phyloP scores from a whole-genome alignment of 2,329 filamentous ascomycete species.

The Pestalotiopsis sp. region DNA sequence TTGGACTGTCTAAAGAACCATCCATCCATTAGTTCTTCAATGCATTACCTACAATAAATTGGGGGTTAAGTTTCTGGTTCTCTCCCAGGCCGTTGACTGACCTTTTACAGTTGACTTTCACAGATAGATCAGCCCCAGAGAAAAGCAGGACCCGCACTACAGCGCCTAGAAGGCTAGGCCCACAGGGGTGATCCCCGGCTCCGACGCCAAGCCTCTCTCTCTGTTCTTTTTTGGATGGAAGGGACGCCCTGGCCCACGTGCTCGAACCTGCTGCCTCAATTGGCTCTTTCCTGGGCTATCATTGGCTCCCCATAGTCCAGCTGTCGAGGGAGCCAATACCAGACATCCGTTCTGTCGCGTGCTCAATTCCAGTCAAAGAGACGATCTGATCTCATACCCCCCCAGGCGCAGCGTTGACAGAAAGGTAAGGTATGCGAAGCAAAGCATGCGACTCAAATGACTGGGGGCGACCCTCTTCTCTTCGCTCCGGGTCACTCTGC shows the following conservation, averaged over 20 bases:
- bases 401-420: background rate
- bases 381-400: background rate
- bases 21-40: background rate
- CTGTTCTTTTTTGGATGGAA: background rate
- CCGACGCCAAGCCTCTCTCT: background rate
- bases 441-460: too few relatives aligned
- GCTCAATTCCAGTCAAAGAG: slow-evolving; percentile 10
- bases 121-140: background rate
- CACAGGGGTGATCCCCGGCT: background rate
- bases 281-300: background rate
- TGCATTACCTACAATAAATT: background rate
- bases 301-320: slow-evolving; percentile 1
- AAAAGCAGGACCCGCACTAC: background rate
- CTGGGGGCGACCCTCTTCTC: too few relatives aligned
- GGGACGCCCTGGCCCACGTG: background rate
- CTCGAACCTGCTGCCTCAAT: slow-evolving; percentile 10
- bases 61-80: background rate
- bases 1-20: too few relatives aligned
- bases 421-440: background rate
- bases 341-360: slow-evolving; percentile 12
- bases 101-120: background rate
- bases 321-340: slow-evolving; percentile 6
- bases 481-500: background rate
- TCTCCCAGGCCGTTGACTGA: background rate
- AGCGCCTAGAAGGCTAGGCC: background rate